Base-by-base conservation (phyloP, 192 early-diverging fungal genomes). In the Pilaira anomala region DNA sequence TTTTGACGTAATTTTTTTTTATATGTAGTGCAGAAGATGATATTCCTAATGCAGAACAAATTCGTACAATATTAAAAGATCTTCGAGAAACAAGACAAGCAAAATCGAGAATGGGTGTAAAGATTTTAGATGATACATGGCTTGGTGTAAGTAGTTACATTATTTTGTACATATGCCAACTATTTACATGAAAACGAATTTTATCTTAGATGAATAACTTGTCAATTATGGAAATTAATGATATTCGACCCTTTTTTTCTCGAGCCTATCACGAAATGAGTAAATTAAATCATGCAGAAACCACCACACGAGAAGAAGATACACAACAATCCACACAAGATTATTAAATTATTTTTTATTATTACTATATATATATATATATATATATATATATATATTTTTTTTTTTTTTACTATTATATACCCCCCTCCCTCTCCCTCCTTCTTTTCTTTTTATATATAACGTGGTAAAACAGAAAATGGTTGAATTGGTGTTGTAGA, bases 221-320 rank as follows among this genome's bases (percentile, higher is more conserved):
- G 61, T 83, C 90, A 24, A 75, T 85, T 21, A 88, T 91, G 73
- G 95, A 97, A 64, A 86, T 97, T 62, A 94, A 95, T 48, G 92
- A 93, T 74, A 93, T 97, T 60, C 82, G 94, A n/a, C 93, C 93
- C 1, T 85, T 97, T 62, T 95, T 97, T 74, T 71, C 82, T 7
- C 79, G 76, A 21, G 91, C 93, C 16, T 94, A 90, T 70, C 85
- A 92, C 59, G 79, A 88, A 55, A 76, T 90, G 59, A 66, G 78
- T 18, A 82, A 78, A 60, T 57, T 89, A n/a, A 42, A 62, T 24
- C 13, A 44, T 36, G 41, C 60, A 39, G 59, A 25, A 21, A 16
- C 28, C 16, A 21, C 41, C n/a, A 25, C n/a, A 39, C 40, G 48
- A 63, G 61, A 30, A 49, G 29, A 61, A 36, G 18, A 6, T 42